Evolutionary conservation across 495 filamentous ascomycete genomes (phyloP).

Genomic region (Neurospora terricola): DNA sequence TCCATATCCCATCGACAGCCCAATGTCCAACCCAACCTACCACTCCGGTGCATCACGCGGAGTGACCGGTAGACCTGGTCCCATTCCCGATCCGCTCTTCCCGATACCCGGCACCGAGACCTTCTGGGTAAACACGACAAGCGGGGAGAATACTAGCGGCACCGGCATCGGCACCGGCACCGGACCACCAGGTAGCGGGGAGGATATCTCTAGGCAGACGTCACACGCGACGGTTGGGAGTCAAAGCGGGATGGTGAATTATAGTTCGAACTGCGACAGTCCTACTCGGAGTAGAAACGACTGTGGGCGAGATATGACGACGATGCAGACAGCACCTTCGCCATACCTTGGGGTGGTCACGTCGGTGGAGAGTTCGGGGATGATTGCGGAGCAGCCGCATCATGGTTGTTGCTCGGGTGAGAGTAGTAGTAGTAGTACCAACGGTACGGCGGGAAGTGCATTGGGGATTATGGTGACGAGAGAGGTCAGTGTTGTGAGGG

Average conservation of each 20-base stretch:
- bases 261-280: not conserved
- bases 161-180: not conserved
- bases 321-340: not conserved
- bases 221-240: not conserved
- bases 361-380: not conserved
- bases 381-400: not conserved
- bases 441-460: not conserved
- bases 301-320: not conserved
- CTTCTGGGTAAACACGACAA: not conserved
- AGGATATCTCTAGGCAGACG: not conserved
- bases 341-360: not conserved
- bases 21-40: not conserved
- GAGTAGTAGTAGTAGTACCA: not conserved
- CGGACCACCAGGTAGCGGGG: not conserved
- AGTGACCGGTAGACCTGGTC: not conserved
- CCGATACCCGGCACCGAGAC: not conserved
- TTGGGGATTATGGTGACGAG: not conserved
- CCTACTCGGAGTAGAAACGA: not conserved
- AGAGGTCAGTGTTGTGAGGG: not conserved
- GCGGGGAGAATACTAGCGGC: not conserved
- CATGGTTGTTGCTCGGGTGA: not conserved
- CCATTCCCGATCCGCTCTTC: not conserved
- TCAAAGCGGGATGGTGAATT: not conserved
- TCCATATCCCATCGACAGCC: not conserved
- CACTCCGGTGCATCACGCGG: not conserved